Base-by-base conservation (phyloP, 2,329 filamentous ascomycete genomes). In the Lachnellula suecica region DNA sequence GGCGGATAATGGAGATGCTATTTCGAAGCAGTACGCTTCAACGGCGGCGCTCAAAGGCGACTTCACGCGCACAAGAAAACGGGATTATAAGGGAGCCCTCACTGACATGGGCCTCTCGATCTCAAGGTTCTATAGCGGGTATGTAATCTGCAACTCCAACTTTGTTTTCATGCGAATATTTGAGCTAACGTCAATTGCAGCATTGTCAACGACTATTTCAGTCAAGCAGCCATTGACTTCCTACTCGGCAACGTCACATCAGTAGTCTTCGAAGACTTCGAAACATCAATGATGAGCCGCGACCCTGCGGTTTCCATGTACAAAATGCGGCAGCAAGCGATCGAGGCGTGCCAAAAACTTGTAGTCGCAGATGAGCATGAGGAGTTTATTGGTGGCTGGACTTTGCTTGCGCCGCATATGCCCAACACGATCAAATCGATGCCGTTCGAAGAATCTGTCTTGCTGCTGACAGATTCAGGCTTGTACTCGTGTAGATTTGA, bases 171-270 rank as follows among this genome's bases (percentile, higher is more conserved):
- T n/a, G 40, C 40, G 10, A 9, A 24, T 17, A 9, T 51, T n/a
- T n/a, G n/a, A n/a, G n/a, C n/a, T 63, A 47, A 60, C 40, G 40
- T 41, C 13, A 22, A 17, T 31, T 24, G 7, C 66, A 97, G 96
- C 60, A 94, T 97, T 71, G 91, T 99, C 59, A 96, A 96, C 61
- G 94, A 99, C 71, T 97, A 96, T 70, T 97, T 97, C 71, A 88
- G 92, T 20, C 94, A 99, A 69, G 89, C 91, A 0, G 90, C 89
- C 46, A 96, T 99, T 59, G 94, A 99, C 68, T 97, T 94, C 66
- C 80, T 96, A 4, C 81, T 97, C 0, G 94, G 94, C 19, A 94
- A 94, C 60, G 89, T 95, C 10, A 91, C 87, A 0, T 86, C 85
- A 1, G 78, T 85, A 15, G 88, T 96, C 2, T 97, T 97, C 66